phyloP scores from a whole-genome alignment of 495 filamentous ascomycete genomes.

The Penicillium verhagenii region DNA sequence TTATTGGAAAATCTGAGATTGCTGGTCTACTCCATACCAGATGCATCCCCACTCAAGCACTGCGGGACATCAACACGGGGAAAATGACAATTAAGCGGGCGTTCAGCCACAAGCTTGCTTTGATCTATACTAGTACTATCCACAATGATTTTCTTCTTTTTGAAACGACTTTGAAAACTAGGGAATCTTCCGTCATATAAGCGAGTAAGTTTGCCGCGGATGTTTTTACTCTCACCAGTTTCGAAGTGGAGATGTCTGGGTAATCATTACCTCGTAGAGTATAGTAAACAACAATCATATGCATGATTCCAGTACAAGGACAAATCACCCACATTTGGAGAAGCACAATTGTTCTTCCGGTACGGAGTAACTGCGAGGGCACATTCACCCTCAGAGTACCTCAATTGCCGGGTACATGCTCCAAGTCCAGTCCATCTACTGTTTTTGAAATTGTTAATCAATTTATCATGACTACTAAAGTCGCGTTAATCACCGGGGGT shows the following conservation, averaged over 20 bases:
- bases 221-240: background rate
- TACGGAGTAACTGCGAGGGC: background rate
- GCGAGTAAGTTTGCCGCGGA: background rate
- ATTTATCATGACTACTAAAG: slow-evolving; percentile 4
- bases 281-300: background rate
- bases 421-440: no score
- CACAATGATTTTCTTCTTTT: background rate
- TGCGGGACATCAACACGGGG: background rate
- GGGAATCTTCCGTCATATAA: background rate
- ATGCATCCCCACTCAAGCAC: background rate
- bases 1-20: no score
- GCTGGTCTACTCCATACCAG: no score
- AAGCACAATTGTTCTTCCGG: background rate
- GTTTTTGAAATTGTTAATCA: no score
- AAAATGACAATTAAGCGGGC: background rate
- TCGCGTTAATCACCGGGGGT: slow-evolving; percentile 24
- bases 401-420: background rate
- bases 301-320: background rate
- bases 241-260: background rate
- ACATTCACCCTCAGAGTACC: background rate
- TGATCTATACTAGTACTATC: no score
- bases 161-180: background rate
- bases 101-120: background rate
- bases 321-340: background rate
- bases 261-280: background rate